Evolutionary conservation across 2,329 filamentous ascomycete genomes (phyloP), one percentile per base, ranked within the genome.

Genomic region (Hymenotorrendiella dingleyae): DNA sequence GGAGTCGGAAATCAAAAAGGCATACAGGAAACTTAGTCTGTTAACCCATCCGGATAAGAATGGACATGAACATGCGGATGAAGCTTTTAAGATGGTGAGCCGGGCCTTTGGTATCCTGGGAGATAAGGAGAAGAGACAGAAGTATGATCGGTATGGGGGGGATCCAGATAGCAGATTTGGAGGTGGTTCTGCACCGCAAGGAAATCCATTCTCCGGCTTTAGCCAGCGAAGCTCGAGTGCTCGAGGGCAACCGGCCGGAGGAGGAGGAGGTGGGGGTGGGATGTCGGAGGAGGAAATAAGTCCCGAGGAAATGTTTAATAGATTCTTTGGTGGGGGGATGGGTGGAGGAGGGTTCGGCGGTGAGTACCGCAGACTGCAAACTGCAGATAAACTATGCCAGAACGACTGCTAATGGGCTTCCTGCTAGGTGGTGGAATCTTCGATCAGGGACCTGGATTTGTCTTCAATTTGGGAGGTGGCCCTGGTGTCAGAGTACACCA

Each of bases 21-120:
- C 93, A 6, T 98, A 98, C 68, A 80, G 91, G 60, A 97, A 95
- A 69, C 76, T 94, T 63, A 93, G 86, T 62, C 71, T 98, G 58
- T 74, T 97, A 60, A 98, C 93, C 46, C 93, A 98, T 72, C 93
- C 93, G 50, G 93, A 98, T 72, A 98, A 98, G 73, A 98, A 98
- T 73, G 90, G 90, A 38, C 90, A 96, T 64, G 83, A 91, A 27
- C 81, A 94, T 47, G 91, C 93, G 42, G 93, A 96, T 63, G 93
- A 98, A 70, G 93, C 93, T 23, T 98, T 98, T 71, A 98, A 98
- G 72, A 86, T 96, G 86, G 89, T 98, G 19, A 86, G 87, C 59
- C 78, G 88, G 56, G 93, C 93, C 12, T 98, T 98, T 64, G 86
- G 94, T 56, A 80, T 97, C 40, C 72, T 98, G 36, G 91, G 88